Percentiles rank a stretch among this genome's conserved stretches.
phyloP scores from a whole-genome alignment of 1,284 basidiomycete genomes.

The Phlebopus sp. region DNA sequence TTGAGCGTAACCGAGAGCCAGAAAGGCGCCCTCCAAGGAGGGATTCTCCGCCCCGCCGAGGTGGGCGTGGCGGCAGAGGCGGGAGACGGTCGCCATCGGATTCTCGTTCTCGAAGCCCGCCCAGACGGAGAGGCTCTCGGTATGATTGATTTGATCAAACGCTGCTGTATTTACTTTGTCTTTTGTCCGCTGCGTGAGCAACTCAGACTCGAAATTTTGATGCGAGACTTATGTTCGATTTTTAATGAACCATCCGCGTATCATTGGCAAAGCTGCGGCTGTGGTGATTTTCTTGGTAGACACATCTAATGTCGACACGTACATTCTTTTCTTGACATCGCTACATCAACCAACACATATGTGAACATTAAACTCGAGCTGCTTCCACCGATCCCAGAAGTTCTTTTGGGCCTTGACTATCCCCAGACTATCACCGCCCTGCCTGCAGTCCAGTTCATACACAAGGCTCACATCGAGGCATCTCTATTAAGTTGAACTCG shows the following conservation, averaged over 20 bases:
- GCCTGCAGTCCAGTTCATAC: neutral
- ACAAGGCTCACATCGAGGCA: conserved; percentile 7
- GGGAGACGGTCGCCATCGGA: conserved; percentile 36
- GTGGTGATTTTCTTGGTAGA: no score
- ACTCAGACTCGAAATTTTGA: no score
- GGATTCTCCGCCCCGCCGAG: conserved; percentile 42
- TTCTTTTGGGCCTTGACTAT: no score
- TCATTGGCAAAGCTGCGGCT: no score
- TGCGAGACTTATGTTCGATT: no score
- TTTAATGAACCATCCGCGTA: no score
- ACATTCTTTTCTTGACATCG: neutral
- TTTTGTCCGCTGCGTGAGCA: neutral
- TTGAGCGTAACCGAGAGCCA: conserved; percentile 33
- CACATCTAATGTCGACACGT: no score
- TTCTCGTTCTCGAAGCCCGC: conserved; percentile 34
- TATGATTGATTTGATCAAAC: conserved; percentile 27
- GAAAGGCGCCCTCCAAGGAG: conserved; percentile 41
- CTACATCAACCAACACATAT: neutral
- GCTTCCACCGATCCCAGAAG: no score
- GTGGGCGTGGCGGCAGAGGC: conserved; percentile 37
- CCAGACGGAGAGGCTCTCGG: conserved; percentile 29
- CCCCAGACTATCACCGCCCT: neutral
- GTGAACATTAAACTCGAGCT: no score
- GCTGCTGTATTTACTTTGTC: conserved; percentile 7
- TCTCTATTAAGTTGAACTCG: conserved; percentile 3